phyloP scores from a whole-genome alignment of 2,329 filamentous ascomycete species.

The Grosmannia clavigera region DNA sequence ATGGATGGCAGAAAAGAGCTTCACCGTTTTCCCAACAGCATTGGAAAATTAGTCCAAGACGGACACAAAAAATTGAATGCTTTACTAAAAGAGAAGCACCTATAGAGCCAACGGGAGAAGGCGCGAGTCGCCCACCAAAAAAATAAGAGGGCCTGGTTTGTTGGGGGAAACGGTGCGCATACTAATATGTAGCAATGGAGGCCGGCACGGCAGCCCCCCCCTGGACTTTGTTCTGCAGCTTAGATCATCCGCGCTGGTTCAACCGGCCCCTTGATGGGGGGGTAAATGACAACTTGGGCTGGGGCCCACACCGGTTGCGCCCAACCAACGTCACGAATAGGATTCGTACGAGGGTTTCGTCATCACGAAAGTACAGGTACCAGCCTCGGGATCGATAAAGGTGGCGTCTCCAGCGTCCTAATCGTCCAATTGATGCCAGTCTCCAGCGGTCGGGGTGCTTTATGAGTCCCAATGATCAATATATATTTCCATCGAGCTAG shows the following conservation, averaged over 20 bases:
- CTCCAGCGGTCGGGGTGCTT: too few species aligned
- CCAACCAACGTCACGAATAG: neutral
- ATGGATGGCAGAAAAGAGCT: conserved; percentile 8
- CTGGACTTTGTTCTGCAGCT: neutral
- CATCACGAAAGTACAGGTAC: neutral
- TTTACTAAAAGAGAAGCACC: neutral
- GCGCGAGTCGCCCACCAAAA: conserved; percentile 8
- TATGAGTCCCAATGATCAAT: neutral
- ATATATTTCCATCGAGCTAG: neutral
- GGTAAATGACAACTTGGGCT: neutral
- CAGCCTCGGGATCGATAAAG: neutral
- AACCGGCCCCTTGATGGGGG: neutral
- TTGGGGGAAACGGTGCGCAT: conserved; percentile 7
- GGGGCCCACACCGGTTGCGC: neutral
- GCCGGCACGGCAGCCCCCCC: conserved; percentile 6
- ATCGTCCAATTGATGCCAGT: too few species aligned
- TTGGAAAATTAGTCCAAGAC: neutral
- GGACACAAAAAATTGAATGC: neutral
- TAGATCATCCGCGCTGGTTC: neutral
- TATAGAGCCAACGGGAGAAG: conserved; percentile 9
- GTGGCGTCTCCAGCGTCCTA: neutral
- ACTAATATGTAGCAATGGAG: neutral
- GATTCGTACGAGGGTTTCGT: neutral
- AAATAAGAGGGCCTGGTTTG: conserved; percentile 7
- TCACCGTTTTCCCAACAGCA: conserved; percentile 11